phyloP scores from a whole-genome alignment of 805 yeast genomes.

The Kluyveromyces siamensis region DNA sequence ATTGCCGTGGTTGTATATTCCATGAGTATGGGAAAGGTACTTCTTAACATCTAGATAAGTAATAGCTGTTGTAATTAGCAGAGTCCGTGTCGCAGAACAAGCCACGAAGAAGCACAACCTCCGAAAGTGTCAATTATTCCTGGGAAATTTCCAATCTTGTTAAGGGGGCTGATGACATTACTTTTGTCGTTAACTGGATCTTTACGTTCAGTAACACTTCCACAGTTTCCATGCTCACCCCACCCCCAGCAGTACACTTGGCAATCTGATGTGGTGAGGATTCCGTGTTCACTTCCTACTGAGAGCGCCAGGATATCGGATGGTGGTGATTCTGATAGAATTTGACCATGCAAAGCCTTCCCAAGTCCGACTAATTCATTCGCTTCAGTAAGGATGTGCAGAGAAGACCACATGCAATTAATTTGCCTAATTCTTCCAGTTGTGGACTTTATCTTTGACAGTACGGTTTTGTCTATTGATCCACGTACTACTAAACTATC shows the following conservation, averaged over 20 bases:
- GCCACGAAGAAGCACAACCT: constrained; percentile 68
- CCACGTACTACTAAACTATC: constrained; percentile 9
- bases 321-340: constrained; percentile 21
- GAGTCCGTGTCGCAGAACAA: constrained; percentile 25
- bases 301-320: constrained; percentile 22
- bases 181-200: constrained; percentile 17
- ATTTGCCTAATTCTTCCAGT: constrained; percentile 5
- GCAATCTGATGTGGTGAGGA: constrained; percentile 27
- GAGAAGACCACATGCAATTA: constrained; percentile 66
- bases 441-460: constrained; percentile 12
- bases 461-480: constrained; percentile 5
- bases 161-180: constrained; percentile 17
- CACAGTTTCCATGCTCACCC: constrained; percentile 99
- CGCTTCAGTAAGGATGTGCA: constrained; percentile 37
- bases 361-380: constrained; percentile 47
- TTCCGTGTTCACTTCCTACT: constrained; percentile 86
- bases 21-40: constrained; percentile 77
- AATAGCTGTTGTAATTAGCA: constrained; percentile 2
- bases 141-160: constrained; percentile 7
- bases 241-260: constrained; percentile 82
- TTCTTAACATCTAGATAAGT: constrained; percentile 46
- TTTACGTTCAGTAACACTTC: constrained; percentile 24
- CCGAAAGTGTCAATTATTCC: constrained; percentile 30
- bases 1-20: constrained; percentile 31
- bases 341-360: constrained; percentile 70